phyloP scores from a whole-genome alignment of 805 yeast species.

The Clavispora phyllophila region DNA sequence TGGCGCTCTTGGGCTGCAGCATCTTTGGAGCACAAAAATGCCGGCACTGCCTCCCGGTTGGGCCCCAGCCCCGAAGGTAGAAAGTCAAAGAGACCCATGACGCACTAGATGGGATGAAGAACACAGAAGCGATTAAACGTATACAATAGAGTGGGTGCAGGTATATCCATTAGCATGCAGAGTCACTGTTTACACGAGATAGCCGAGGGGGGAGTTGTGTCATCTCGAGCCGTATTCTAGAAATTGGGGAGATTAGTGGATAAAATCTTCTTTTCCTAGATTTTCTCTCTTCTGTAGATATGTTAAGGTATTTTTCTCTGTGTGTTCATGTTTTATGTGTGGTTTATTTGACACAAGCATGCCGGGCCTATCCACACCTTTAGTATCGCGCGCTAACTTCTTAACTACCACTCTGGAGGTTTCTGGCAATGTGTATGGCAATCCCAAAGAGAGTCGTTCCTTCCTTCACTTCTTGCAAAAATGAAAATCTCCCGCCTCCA shows the following conservation, averaged over 20 bases:
- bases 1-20: slow-evolving; percentile 43
- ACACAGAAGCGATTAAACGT: neutral
- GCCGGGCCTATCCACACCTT: neutral
- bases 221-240: too few relatives aligned
- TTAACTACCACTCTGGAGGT: neutral
- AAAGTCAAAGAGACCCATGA: slow-evolving; percentile 9
- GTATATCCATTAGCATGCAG: neutral
- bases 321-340: too few relatives aligned
- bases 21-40: slow-evolving; percentile 9
- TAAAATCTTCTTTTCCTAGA: too few relatives aligned
- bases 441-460: neutral
- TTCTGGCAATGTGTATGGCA: neutral
- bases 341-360: too few relatives aligned
- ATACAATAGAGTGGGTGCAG: neutral
- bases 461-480: neutral
- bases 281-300: too few relatives aligned
- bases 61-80: slow-evolving; percentile 2
- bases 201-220: neutral
- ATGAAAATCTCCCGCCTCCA: neutral
- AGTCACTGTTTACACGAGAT: neutral
- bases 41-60: neutral
- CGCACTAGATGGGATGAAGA: neutral
- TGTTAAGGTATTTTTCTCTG: too few relatives aligned
- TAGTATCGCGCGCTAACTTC: neutral
- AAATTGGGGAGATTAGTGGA: too few relatives aligned